Evolutionary conservation across 2,329 filamentous ascomycete genomes (phyloP).

Genomic region (Fusarium sororula): DNA sequence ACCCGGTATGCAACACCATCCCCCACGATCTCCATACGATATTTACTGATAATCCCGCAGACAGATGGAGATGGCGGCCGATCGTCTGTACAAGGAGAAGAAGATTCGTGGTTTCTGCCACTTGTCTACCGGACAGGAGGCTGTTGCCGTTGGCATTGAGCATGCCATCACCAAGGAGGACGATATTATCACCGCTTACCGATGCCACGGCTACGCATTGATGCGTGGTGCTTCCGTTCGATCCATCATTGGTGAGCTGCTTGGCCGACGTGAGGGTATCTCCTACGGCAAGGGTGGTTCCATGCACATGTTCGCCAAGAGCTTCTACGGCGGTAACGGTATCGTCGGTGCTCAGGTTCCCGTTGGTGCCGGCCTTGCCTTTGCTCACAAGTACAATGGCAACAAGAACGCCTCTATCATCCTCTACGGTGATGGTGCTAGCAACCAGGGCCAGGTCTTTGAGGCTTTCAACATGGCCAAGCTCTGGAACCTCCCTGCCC

Average conservation of each 20-base stretch:
- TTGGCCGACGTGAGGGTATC: constrained; percentile 95
- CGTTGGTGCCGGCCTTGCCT: constrained; percentile 94
- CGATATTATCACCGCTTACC: constrained; percentile 97
- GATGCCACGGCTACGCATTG: constrained; percentile 97
- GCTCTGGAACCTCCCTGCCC: constrained; percentile 94
- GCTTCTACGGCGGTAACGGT: constrained; percentile 98
- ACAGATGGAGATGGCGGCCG: constrained; percentile 99
- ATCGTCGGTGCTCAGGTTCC: constrained; percentile 99
- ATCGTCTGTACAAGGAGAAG: constrained; percentile 99
- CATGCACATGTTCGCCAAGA: constrained; percentile 99
- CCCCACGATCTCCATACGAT: not conserved
- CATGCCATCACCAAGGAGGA: constrained; percentile 91
- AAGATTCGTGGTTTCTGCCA: constrained; percentile 99
- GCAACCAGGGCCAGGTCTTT: constrained; percentile 99
- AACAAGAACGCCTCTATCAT: constrained; percentile 88
- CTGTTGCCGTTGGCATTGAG: constrained; percentile 96
- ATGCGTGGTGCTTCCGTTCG: constrained; percentile 94
- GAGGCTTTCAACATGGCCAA: constrained; percentile 99
- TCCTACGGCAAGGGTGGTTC: constrained; percentile 99
- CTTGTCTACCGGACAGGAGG: constrained; percentile 96
- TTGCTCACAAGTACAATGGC: constrained; percentile 93
- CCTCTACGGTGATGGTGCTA: constrained; percentile 96
- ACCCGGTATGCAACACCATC: constrained; percentile 73
- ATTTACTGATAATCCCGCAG: constrained; percentile 60
- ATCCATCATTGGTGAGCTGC: constrained; percentile 94